Evolutionary conservation across 495 filamentous ascomycete genomes (phyloP).

Genomic region (Chaetomidium leptoderma): DNA sequence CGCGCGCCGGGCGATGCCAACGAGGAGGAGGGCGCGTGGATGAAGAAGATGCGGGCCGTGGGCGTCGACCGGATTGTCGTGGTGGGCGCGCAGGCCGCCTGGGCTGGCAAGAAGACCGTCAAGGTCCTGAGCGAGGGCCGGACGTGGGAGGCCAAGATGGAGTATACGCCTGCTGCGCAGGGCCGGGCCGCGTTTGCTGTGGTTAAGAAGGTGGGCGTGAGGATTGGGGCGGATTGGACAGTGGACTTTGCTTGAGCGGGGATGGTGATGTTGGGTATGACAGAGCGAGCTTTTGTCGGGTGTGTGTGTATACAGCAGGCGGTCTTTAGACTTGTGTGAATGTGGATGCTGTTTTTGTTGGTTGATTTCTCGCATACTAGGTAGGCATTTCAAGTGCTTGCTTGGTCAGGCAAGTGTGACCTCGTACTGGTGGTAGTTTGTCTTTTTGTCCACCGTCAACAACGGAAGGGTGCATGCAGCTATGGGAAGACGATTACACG

Average conservation of each 20-base stretch:
- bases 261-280: background rate
- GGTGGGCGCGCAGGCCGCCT: conserved; percentile 62
- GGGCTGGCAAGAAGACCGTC: conserved; percentile 65
- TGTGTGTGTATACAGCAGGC: background rate
- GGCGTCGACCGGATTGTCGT: conserved; percentile 77
- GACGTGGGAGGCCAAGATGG: conserved; percentile 54
- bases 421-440: background rate
- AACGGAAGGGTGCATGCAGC: too few species aligned
- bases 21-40: conserved; percentile 68
- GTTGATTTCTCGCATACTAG: background rate
- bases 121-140: conserved; percentile 65
- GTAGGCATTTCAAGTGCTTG: too few species aligned
- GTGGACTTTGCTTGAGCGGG: conserved; percentile 44
- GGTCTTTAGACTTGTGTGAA: background rate
- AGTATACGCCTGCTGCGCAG: conserved; percentile 54
- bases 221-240: conserved; percentile 77
- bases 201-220: conserved; percentile 71
- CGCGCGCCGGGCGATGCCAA: conserved; percentile 54
- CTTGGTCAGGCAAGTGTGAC: too few species aligned
- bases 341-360: background rate
- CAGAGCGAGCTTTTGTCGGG: background rate
- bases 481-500: background rate
- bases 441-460: background rate
- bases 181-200: conserved; percentile 74
- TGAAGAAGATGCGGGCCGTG: conserved; percentile 72